Percentiles rank a stretch among this genome's conserved stretches.
Conservation (phyloP, 2,329 filamentous ascomycete species). For the Cytospora paraplurivora region DNA sequence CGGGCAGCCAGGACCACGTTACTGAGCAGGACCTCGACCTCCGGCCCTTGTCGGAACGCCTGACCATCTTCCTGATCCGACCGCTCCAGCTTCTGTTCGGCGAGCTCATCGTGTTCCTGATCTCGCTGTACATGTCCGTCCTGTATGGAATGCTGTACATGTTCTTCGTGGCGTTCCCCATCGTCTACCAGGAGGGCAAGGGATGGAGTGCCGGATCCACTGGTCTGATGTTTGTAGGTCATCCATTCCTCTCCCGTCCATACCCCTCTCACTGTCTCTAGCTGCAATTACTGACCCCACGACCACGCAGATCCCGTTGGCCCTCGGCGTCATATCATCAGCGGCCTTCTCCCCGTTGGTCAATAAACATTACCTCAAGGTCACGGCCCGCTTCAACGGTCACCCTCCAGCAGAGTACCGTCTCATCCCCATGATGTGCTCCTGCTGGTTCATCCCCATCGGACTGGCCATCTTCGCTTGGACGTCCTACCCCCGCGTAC, state of each 20-base stretch:
- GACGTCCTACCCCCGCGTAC: slow-evolving; percentile 64
- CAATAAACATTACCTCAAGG: slow-evolving; percentile 77
- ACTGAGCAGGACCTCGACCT: slow-evolving; percentile 81
- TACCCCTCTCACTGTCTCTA: slow-evolving; percentile 22
- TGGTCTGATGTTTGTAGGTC: slow-evolving; percentile 72
- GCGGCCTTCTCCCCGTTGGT: slow-evolving; percentile 70
- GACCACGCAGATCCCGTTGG: slow-evolving; percentile 63
- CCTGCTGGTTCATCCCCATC: slow-evolving; percentile 70
- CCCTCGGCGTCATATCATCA: slow-evolving; percentile 71
- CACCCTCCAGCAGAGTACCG: slow-evolving; percentile 76
- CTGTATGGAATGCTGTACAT: slow-evolving; percentile 75
- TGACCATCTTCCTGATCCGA: slow-evolving; percentile 74
- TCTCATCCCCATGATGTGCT: slow-evolving; percentile 80
- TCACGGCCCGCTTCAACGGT: slow-evolving; percentile 65
- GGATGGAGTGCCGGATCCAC: slow-evolving; percentile 73
- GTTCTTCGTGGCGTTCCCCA: slow-evolving; percentile 72
- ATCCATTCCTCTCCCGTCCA: background rate
- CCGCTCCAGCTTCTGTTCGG: slow-evolving; percentile 84
- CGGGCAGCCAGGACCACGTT: slow-evolving; percentile 67
- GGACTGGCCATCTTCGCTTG: slow-evolving; percentile 62
- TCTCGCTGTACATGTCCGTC: slow-evolving; percentile 83
- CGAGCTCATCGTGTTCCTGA: slow-evolving; percentile 83
- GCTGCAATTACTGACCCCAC: background rate
- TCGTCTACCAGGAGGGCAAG: slow-evolving; percentile 78
- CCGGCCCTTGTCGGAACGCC: slow-evolving; percentile 66